Evolutionary conservation across 768 basidiomycete genomes (phyloP).

Genomic region (Lentinula sp.): DNA sequence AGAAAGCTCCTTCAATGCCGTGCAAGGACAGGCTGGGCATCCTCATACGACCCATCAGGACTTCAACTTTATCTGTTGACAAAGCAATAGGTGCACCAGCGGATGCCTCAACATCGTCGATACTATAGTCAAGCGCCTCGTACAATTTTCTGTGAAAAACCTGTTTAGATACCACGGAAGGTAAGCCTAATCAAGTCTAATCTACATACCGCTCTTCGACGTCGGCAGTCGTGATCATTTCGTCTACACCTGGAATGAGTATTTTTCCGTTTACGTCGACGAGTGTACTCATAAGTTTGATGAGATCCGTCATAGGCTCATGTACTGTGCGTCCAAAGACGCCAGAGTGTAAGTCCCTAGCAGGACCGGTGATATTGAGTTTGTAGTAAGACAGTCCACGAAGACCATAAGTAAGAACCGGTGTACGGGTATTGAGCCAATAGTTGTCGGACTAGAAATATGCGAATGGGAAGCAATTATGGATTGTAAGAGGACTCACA

Average conservation of each 20-base stretch:
- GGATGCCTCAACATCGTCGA: constrained; percentile 67
- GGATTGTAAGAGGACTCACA: constrained; percentile 33
- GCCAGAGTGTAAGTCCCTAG: constrained; percentile 86
- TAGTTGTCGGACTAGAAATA: constrained; percentile 78
- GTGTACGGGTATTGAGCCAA: constrained; percentile 83
- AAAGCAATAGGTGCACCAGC: constrained; percentile 75
- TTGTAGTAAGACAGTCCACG: constrained; percentile 88
- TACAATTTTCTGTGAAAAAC: constrained; percentile 51
- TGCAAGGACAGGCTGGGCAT: constrained; percentile 85
- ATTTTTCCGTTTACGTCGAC: constrained; percentile 78
- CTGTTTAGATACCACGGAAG: background rate
- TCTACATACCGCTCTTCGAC: constrained; percentile 59
- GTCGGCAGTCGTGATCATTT: constrained; percentile 70
- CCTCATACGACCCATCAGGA: constrained; percentile 94
- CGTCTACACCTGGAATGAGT: constrained; percentile 83
- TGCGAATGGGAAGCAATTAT: no score
- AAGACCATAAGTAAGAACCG: constrained; percentile 80
- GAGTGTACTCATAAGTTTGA: constrained; percentile 78
- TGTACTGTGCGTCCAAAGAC: constrained; percentile 77
- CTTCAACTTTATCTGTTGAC: constrained; percentile 66
- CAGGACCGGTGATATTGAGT: constrained; percentile 76
- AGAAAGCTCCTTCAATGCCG: constrained; percentile 95
- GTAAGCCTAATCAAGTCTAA: background rate
- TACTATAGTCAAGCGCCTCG: constrained; percentile 64
- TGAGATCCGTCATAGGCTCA: constrained; percentile 92